phyloP scores from a whole-genome alignment of 2,329 filamentous ascomycete species.

The Albophoma yamanashiensis region DNA sequence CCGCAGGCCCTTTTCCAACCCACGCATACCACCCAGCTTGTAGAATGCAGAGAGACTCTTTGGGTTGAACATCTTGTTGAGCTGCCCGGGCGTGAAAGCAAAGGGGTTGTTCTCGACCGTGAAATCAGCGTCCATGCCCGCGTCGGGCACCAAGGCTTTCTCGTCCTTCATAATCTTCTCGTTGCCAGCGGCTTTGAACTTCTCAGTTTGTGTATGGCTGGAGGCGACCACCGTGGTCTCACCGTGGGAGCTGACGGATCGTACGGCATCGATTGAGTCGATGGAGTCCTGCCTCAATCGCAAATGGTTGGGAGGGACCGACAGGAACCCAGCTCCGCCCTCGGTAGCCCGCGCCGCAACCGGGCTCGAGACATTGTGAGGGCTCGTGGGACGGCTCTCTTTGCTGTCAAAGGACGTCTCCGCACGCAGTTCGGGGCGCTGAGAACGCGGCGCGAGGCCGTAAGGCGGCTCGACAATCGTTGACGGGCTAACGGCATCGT shows the following conservation, averaged over 20 bases:
- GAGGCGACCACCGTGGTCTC: conserved; percentile 48
- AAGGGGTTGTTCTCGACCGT: conserved; percentile 70
- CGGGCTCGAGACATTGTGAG: conserved; percentile 59
- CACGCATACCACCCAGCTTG: conserved; percentile 64
- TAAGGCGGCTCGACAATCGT: conserved; percentile 21
- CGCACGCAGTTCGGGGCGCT: conserved; percentile 33
- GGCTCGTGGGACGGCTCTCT: conserved; percentile 58
- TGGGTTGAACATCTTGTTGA: conserved; percentile 81
- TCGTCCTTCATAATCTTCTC: conserved; percentile 52
- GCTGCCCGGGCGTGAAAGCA: conserved; percentile 71
- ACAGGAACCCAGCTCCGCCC: conserved; percentile 44
- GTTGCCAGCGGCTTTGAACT: conserved; percentile 29
- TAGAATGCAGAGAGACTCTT: conserved; percentile 79
- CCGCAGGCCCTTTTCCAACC: conserved; percentile 69
- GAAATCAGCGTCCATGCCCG: conserved; percentile 68
- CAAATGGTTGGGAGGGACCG: conserved; percentile 47
- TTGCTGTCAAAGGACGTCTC: conserved; percentile 55
- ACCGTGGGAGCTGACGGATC: conserved; percentile 48
- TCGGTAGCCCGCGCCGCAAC: conserved; percentile 34
- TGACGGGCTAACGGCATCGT: conserved; percentile 29
- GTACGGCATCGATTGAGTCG: conserved; percentile 53
- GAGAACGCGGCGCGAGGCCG: conserved; percentile 14
- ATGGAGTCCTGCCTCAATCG: conserved; percentile 59
- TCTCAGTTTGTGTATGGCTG: conserved; percentile 31
- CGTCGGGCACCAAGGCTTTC: conserved; percentile 64